These are phyloP conservation scores for Maudiozyma pseudohumilis DNA, from an alignment of 805 yeast genomes.

Conservation along the genomic window DNA sequence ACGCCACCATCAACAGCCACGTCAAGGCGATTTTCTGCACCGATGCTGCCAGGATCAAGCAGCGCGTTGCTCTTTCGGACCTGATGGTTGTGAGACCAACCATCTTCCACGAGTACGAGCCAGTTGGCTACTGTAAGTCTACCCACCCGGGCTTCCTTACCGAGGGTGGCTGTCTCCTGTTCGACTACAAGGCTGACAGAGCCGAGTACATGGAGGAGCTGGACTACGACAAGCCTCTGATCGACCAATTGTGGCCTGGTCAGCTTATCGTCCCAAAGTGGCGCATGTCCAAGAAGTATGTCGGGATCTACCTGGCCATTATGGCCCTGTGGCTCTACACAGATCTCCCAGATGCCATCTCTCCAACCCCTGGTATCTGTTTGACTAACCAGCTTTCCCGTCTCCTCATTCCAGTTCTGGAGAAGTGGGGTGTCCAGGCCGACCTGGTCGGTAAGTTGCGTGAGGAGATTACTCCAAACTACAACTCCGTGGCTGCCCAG, in stretches of 20 bases:
- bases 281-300: constrained; percentile 15
- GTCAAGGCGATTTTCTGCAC: constrained; percentile 40
- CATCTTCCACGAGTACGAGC: constrained; percentile 55
- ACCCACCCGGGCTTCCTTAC: constrained; percentile 60
- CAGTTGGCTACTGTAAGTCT: constrained; percentile 60
- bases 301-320: constrained; percentile 11
- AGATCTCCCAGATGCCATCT: constrained; percentile 78
- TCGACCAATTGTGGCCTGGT: constrained; percentile 77
- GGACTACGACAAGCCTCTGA: constrained; percentile 38
- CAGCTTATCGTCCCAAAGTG: constrained; percentile 54
- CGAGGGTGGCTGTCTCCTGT: constrained; percentile 70
- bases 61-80: constrained; percentile 36
- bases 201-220: constrained; percentile 37
- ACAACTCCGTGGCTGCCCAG: constrained; percentile 41
- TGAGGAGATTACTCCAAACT: constrained; percentile 38
- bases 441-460: constrained; percentile 38
- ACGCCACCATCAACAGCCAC: constrained; percentile 50
- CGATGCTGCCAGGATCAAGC: constrained; percentile 15
- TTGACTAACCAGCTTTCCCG: constrained; percentile 51
- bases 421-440: constrained; percentile 30
- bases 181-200: constrained; percentile 48
- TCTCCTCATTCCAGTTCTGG: constrained; percentile 23
- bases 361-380: constrained; percentile 90
- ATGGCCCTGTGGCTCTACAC: constrained; percentile 76
- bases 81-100: constrained; percentile 66